Base-by-base conservation (phyloP, 116 monocot genomes). In the Iris pallida region DNA sequence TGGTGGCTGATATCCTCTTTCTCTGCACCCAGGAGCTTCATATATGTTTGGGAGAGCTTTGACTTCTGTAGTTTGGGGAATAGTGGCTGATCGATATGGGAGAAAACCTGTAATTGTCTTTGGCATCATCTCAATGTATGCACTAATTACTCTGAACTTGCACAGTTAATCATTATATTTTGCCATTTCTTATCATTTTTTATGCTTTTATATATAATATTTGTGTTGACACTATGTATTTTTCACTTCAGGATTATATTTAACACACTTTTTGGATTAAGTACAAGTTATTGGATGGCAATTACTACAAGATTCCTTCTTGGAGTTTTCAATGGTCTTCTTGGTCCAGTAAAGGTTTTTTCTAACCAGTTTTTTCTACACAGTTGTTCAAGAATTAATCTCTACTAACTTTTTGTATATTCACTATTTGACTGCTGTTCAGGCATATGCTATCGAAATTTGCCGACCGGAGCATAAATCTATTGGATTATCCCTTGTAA, bases 11-110 rank as follows among this genome's bases (percentile, higher is more conserved):
- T 4, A 40, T 13, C 40, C 2, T 18, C 6, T 51, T 52, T 48
- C 47, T 18, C n/a, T 48, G 20, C 20, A 53, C 13, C 15, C 12
- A 48, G 66, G 66, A 47, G 75, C 75, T 71, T 57, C 79, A 55
- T 75, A 69, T 55, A 79, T 84, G 83, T 17, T 72, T 55, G 84
- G 80, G 45, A 77, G 88, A 75, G 83, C 84, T 48, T 63, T 83
- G 14, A 88, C 83, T 70, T 88, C 83, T 4, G 46, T 79, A 6
- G 14, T 73, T 43, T 75, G 75, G 75, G 75, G 75, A 61, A 51
- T 75, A 18, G 20, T 75, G 5, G 59, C 75, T 9, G 75, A 75
- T 61, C 43, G 58, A 42, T 68, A 55, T 55, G 75, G 75, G 44
- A 75, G 75, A 42, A 75, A 75, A 75, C 75, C 75, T 75, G 75